Base-by-base conservation (phyloP, 805 yeast genomes). In the Schwanniomyces yamadae region DNA sequence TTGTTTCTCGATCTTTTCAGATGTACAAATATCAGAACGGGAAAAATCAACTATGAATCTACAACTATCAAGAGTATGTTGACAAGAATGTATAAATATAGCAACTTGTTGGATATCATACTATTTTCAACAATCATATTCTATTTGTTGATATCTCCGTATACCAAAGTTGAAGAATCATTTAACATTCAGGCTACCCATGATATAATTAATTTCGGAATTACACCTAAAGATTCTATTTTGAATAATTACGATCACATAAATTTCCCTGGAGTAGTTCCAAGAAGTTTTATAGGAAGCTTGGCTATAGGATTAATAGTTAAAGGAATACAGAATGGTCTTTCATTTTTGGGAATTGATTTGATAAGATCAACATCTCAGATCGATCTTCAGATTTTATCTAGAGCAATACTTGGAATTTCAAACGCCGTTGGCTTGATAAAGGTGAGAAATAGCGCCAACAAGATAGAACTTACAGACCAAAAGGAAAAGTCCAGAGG, bases 91-190 rank as follows among this genome's bases (percentile, higher is more conserved):
- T 36, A 49, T 33, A 45, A 40, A 25, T 45, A 31, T 31, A 40
- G 51, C 36, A 35, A 27, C 36, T 11, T 47, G 12, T 44, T 57
- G 9, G 57, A 56, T 30, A 42, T 48, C 2, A 47, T 63, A 5
- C 55, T 82, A 11, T 41, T 84, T 14, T 66, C 61, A 3, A 55
- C 73, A 5, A 69, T 84, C 8, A 55, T 69, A 2, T 59, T 61
- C 31, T 80, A 82, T 53, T 48, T 84, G 41, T 44, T 66, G 8
- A 48, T 75, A 1, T 73, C 96, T 0, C 97, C 96, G 0, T 87
- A 66, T 59, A 83, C 97, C 1, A 91, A 91, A 60, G 96, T 91
- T 0, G 97, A 91, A 56, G 98, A 91, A 57, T 86, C 96, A 19
- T 91, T 91, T 69, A 86, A 82, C 48, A 66, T 86, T 29, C 97